Evolutionary conservation across 192 early-diverging fungal genomes (phyloP).

Genomic region (Coemansia sp.): DNA sequence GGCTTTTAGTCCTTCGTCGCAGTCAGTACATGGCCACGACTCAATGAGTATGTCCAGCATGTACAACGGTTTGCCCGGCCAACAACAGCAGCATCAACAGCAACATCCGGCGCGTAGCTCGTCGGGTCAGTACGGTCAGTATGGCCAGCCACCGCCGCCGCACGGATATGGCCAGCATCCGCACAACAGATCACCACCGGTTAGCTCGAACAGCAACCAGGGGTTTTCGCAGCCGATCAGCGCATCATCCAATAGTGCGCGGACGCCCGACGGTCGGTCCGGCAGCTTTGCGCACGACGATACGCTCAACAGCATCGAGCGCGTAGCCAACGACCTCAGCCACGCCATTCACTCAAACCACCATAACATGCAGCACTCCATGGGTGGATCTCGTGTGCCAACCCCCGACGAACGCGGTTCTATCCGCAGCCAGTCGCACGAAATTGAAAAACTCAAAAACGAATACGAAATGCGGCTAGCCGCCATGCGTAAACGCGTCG

Average conservation of each 20-base stretch:
- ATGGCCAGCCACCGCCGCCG: conserved; percentile 4
- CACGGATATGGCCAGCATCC: conserved; percentile 21
- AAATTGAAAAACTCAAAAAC: conserved; percentile 52
- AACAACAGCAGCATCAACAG: conserved; percentile 21
- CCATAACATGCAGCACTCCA: conserved; percentile 5
- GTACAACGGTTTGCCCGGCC: conserved; percentile 17
- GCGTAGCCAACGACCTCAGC: conserved; percentile 25
- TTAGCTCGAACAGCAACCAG: conserved; percentile 24
- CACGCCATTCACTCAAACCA: conserved; percentile 29
- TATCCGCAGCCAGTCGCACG: conserved; percentile 22
- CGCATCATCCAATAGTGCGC: background rate
- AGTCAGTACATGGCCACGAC: conserved; percentile 27
- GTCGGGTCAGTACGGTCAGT: conserved; percentile 13
- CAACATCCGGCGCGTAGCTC: background rate
- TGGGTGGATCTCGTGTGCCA: conserved; percentile 7
- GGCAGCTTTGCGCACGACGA: conserved; percentile 20
- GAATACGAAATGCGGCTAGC: conserved; percentile 67
- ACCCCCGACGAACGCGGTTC: conserved; percentile 19
- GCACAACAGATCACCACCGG: conserved; percentile 29
- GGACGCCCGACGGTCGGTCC: background rate
- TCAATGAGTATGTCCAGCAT: conserved; percentile 33
- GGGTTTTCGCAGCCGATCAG: conserved; percentile 16
- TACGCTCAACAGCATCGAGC: conserved; percentile 25
- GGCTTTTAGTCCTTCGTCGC: conserved; percentile 18
- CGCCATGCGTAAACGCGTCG: conserved; percentile 63